Conservation (phyloP, 768 basidiomycete genomes). For the Tricholoma flavovirens region DNA sequence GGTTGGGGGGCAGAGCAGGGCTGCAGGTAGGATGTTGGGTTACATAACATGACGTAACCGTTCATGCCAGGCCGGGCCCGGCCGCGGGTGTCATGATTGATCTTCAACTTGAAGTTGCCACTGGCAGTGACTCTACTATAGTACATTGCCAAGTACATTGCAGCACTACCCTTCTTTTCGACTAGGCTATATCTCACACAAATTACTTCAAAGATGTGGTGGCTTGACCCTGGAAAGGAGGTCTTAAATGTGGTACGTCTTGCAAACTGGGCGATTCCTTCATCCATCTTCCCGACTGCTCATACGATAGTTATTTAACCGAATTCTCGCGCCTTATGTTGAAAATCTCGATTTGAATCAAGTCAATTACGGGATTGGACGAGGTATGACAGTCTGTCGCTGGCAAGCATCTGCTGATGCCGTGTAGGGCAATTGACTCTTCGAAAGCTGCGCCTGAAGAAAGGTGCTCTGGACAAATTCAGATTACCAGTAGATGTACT, state of each 20-base stretch:
- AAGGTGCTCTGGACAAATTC: constrained; percentile 91
- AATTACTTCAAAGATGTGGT: constrained; percentile 55
- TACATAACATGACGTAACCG: background rate
- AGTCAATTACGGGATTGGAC: constrained; percentile 88
- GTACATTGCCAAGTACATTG: background rate
- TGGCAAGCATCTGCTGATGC: constrained; percentile 1
- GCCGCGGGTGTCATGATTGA: no score
- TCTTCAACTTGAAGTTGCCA: no score
- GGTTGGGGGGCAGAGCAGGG: no score
- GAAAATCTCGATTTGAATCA: constrained; percentile 94
- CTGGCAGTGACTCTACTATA: no score
- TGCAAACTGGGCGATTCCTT: background rate
- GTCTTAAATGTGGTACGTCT: constrained; percentile 67
- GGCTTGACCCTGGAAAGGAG: constrained; percentile 83
- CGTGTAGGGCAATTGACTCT: constrained; percentile 67
- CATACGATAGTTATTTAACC: constrained; percentile 64
- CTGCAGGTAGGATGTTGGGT: no score
- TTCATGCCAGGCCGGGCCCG: no score
- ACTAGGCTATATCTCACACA: background rate
- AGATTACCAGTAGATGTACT: constrained; percentile 91
- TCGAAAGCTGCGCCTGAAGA: constrained; percentile 81
- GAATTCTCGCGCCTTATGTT: constrained; percentile 90
- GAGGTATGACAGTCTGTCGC: constrained; percentile 43
- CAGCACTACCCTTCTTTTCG: background rate
- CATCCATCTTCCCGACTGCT: background rate